Evolutionary conservation across 2,329 filamentous ascomycete species (phyloP).

Genomic region (Aureobasidium uvarum): DNA sequence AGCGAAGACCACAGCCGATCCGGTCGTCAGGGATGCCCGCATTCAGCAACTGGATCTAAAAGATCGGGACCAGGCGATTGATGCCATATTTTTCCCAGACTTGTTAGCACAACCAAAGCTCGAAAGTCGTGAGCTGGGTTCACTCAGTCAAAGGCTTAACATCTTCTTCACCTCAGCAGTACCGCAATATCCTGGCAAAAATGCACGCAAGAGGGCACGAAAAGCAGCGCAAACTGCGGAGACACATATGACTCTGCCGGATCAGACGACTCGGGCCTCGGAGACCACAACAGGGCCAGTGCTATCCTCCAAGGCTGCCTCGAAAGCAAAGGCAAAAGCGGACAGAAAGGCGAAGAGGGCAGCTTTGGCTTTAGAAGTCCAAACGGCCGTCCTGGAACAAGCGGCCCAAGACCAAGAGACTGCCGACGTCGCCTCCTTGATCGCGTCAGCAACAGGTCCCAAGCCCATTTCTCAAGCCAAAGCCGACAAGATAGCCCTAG

Average conservation of each 20-base stretch:
- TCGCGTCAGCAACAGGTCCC: slow-evolving; percentile 21
- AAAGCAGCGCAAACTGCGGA: slow-evolving; percentile 1
- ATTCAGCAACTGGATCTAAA: background rate
- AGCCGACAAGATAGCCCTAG: slow-evolving; percentile 5
- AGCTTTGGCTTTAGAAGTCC: background rate
- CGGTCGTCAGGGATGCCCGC: background rate
- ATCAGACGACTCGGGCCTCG: background rate
- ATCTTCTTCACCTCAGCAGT: background rate
- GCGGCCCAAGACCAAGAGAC: background rate
- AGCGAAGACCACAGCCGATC: background rate
- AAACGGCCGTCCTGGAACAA: slow-evolving; percentile 13
- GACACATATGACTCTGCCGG: background rate
- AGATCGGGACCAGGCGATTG: background rate
- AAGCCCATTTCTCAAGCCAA: slow-evolving; percentile 12
- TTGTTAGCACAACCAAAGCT: background rate
- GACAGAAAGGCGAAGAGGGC: slow-evolving; percentile 21
- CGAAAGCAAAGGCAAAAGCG: slow-evolving; percentile 7
- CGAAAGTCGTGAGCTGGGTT: background rate
- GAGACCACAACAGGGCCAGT: background rate
- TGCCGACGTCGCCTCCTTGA: slow-evolving; percentile 14
- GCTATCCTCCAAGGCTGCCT: background rate
- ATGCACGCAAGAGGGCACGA: slow-evolving; percentile 21
- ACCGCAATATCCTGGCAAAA: slow-evolving; percentile 13
- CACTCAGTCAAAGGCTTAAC: background rate
- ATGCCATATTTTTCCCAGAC: slow-evolving; percentile 16